A percentile compares a stretch with the other conserved stretches of the same genome.
Evolutionary conservation across 2,329 filamentous ascomycete species (phyloP).

Genomic region (Apiospora koreana): DNA sequence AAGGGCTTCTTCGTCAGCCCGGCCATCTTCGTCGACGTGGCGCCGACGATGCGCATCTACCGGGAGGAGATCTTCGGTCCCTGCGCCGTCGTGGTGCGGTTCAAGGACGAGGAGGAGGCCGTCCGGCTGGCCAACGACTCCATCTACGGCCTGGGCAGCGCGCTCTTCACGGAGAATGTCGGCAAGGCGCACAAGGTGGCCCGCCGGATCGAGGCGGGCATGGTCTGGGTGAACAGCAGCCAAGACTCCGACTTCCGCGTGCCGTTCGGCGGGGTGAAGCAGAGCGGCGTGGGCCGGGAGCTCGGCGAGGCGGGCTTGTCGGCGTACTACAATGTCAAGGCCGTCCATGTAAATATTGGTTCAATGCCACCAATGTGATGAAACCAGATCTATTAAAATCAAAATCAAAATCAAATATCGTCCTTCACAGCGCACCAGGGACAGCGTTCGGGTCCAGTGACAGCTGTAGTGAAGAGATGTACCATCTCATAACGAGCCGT

Average conservation of each 20-base stretch:
- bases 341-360: no score
- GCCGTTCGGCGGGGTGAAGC: slow-evolving; percentile 65
- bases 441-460: no score
- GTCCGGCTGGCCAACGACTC: slow-evolving; percentile 74
- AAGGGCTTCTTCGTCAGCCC: slow-evolving; percentile 91
- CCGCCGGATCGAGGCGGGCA: slow-evolving; percentile 73
- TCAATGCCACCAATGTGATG: no score
- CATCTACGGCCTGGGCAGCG: slow-evolving; percentile 79
- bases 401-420: no score
- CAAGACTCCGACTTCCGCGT: slow-evolving; percentile 62
- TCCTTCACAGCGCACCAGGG: no score
- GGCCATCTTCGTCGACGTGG: slow-evolving; percentile 84
- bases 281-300: slow-evolving; percentile 77
- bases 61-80: slow-evolving; percentile 92
- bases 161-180: slow-evolving; percentile 79
- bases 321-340: slow-evolving; percentile 49
- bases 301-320: slow-evolving; percentile 66
- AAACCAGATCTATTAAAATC: no score
- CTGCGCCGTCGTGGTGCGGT: slow-evolving; percentile 81
- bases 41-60: slow-evolving; percentile 83
- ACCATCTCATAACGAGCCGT: no score
- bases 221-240: slow-evolving; percentile 61
- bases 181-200: slow-evolving; percentile 80
- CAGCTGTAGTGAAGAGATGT: no score
- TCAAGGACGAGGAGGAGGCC: slow-evolving; percentile 78